These are phyloP conservation scores for Ogataea corticis DNA, from an alignment of 805 yeast genomes.

Conservation along the genomic window DNA sequence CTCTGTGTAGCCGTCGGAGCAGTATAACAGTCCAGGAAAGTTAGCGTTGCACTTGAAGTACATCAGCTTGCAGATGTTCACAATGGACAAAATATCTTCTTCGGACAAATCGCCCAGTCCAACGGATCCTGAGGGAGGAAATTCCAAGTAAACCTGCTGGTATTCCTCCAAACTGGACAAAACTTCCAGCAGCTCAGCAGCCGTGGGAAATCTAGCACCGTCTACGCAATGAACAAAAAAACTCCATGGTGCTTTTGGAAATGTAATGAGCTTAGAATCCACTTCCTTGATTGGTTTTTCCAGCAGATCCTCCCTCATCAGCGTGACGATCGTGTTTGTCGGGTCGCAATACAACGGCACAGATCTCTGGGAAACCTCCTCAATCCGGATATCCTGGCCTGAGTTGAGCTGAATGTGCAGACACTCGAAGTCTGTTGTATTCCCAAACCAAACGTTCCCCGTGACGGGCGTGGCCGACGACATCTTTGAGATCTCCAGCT, in stretches of 20 bases:
- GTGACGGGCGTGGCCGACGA: conserved; percentile 68
- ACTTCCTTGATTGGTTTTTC: conserved; percentile 23
- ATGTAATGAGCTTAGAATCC: conserved; percentile 40
- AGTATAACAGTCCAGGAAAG: conserved; percentile 59
- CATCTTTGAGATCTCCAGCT: conserved; percentile 81
- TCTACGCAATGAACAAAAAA: conserved; percentile 60
- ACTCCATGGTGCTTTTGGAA: conserved; percentile 57
- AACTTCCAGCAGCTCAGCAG: conserved; percentile 36
- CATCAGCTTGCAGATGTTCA: conserved; percentile 69
- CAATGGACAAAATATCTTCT: conserved; percentile 60
- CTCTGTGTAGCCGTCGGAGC: conserved; percentile 93
- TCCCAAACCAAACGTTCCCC: conserved; percentile 76
- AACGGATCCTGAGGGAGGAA: conserved; percentile 85
- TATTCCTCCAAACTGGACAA: conserved; percentile 19
- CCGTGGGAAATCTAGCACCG: conserved; percentile 54
- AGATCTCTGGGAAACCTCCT: not conserved
- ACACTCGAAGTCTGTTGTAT: conserved; percentile 67
- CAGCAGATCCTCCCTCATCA: conserved; percentile 34
- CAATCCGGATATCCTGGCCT: not conserved
- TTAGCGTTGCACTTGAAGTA: conserved; percentile 40
- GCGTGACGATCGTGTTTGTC: conserved; percentile 48
- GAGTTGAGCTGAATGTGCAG: conserved; percentile 31
- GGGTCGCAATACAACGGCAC: conserved; percentile 51
- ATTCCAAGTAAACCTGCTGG: conserved; percentile 43
- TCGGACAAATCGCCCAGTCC: conserved; percentile 70